Percentiles rank a stretch among this genome's conserved stretches.
Evolutionary conservation across 495 filamentous ascomycete genomes (phyloP).

Genomic region (Hypoxylon perforatum): DNA sequence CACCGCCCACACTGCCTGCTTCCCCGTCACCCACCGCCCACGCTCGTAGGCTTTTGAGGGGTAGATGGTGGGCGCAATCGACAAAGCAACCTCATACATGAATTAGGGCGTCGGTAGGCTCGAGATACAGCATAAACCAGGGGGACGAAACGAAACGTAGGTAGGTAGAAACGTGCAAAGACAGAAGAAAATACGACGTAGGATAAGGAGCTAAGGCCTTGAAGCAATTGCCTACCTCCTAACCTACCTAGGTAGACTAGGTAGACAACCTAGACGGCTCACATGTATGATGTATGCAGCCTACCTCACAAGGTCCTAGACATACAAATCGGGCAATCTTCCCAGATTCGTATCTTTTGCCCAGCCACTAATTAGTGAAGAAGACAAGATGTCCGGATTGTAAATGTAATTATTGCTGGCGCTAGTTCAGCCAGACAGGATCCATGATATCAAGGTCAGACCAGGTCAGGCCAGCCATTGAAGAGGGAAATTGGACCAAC

Average conservation of each 20-base stretch:
- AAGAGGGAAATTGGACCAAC: background rate
- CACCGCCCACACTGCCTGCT: background rate
- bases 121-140: constrained; percentile 24
- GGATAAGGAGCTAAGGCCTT: constrained; percentile 18
- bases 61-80: constrained; percentile 24
- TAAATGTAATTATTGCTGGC: background rate
- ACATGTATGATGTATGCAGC: background rate
- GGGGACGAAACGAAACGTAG: constrained; percentile 27
- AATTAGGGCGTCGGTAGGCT: constrained; percentile 26
- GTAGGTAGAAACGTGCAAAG: constrained; percentile 20
- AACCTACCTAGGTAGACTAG: background rate
- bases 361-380: constrained; percentile 18
- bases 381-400: background rate
- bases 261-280: too few species aligned
- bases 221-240: constrained; percentile 10
- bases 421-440: constrained; percentile 17
- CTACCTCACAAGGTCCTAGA: constrained; percentile 1
- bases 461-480: constrained; percentile 3
- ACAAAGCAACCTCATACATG: constrained; percentile 17
- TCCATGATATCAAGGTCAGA: background rate
- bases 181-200: constrained; percentile 23
- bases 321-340: constrained; percentile 30
- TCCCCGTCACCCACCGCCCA: constrained; percentile 5
- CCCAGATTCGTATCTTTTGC: constrained; percentile 27
- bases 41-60: constrained; percentile 29